Base-by-base conservation (phyloP, 352 stramenopile species). In the Pythium graminicola region DNA sequence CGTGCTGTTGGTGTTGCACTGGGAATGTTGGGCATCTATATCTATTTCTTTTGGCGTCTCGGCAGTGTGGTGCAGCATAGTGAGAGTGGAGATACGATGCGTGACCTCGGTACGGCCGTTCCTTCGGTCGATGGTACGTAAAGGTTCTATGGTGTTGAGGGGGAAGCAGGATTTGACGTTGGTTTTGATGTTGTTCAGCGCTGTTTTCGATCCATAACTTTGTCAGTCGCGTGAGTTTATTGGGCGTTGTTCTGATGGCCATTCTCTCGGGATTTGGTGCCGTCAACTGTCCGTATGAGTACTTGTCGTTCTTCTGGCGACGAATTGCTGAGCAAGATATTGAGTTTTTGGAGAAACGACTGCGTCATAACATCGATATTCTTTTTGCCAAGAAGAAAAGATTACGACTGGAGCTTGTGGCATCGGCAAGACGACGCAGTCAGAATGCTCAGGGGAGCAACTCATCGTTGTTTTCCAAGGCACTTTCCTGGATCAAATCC, bases 271-370 rank as follows among this genome's bases (percentile, higher is more conserved):
- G 81, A 0, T 93, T 93, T 55, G 81, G 81, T 38, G 81, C 81
- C 7, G 79, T 93, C 24, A 88, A 93, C 60, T 89, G 74, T 49
- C 81, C 81, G 32, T 93, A 93, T 65, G 81, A 93, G 62, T 88
- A 87, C 60, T 70, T 93, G 52, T 85, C 79, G 50, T 72, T 93
- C 51, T 93, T 89, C 53, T 93, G 81, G 81, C 70, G 74, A 5
- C 67, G 55, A 13, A 70, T 93, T 38, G 81, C 70, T 1, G 81
- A 93, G 38, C 76, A 87, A 41, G 81, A 93, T 54, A 89, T 93
- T 58, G 73, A 79, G 57, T 89, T 87, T 39, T 47, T 93, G 1
- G 81, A 90, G 59, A 89, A 85, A 47, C 64, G 81, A 4, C 55
- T 93, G 54, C 77, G 75, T 6, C 81, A 93, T 48, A 93, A 93